Conservation (phyloP, 192 early-diverging fungal species). For the Dissophora ornata region DNA sequence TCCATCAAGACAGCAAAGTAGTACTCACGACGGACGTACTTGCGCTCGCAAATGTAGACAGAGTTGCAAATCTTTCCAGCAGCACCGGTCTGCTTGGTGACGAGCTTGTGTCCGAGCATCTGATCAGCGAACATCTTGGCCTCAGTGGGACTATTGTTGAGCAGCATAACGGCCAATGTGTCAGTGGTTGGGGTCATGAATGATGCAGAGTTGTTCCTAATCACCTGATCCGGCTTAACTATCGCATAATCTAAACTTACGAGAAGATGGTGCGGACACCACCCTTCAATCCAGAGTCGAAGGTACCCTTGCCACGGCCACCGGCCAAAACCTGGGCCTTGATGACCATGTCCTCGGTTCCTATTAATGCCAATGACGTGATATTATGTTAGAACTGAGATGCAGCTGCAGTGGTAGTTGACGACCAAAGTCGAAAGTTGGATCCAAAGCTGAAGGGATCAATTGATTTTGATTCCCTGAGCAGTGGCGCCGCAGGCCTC, state of each 20-base stretch:
- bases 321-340: slow-evolving; percentile 96
- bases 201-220: too few species aligned
- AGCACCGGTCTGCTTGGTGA: slow-evolving; percentile 99
- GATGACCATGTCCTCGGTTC: slow-evolving; percentile 80
- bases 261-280: slow-evolving; percentile 94
- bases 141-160: slow-evolving; percentile 78
- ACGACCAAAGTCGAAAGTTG: too few species aligned
- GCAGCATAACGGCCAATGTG: not conserved
- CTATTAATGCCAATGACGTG: slow-evolving; percentile 15
- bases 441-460: too few species aligned
- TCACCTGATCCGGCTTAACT: too few species aligned
- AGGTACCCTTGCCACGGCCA: slow-evolving; percentile 98
- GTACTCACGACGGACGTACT: slow-evolving; percentile 97
- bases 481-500: too few species aligned
- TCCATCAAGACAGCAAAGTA: slow-evolving; percentile 99
- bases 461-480: too few species aligned
- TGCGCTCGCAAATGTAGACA: slow-evolving; percentile 96
- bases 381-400: not conserved
- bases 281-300: slow-evolving; percentile 95
- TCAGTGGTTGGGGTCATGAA: too few species aligned
- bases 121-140: slow-evolving; percentile 89
- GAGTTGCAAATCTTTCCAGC: slow-evolving; percentile 94
- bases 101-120: slow-evolving; percentile 97
- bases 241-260: slow-evolving; percentile 71
- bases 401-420: not conserved